Base-by-base conservation (phyloP, 305 asterid genomes). In the Rubia tinctorum region DNA sequence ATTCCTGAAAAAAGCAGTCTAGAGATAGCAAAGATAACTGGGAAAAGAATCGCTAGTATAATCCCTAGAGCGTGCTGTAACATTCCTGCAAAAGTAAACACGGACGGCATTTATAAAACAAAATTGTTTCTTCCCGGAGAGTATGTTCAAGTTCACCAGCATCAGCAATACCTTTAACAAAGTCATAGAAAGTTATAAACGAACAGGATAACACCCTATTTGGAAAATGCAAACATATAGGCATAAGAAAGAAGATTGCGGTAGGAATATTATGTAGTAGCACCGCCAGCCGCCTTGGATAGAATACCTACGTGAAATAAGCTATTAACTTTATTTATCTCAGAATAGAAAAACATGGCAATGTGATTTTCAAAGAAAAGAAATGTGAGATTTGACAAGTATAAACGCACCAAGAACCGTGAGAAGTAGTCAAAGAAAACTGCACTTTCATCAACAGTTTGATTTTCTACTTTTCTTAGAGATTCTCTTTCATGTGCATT, bases 371-470 rank as follows among this genome's bases (percentile, higher is more conserved):
- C 71, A 74, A 22, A 25, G 71, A 61, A 79, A 22, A 56, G 22
- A 11, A 61, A 68, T 60, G 39, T 22, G 58, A 62, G 7, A 17
- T 74, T 53, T 61, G 68, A 40, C 80, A 49, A 79, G 75, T 59
- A 76, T 70, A 68, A 15, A 76, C 90, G 14, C 85, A 95, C 99
- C 97, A 93, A 75, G 89, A 91, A 91, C 79, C 69, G 76, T 45
- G 97, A 84, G 75, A 83, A 86, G 85, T 82, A 84, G 84, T 92
- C 97, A 77, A 91, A 95, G 87, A 87, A 95, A 77, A 91, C 76
- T 44, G 97, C 89, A 43, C 83, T 85, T 71, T 79, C 96, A 74
- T 79, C 85, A 78, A 74, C 81, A 78, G 89, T 77, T 69, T 71
- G 81, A 73, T 77, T 66, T 75, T 77, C 81, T 79, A 76, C 2